Evolutionary conservation across 306 rosid species (phyloP), one percentile per base, ranked within the genome.

Genomic region (Lathyrus sativus): DNA sequence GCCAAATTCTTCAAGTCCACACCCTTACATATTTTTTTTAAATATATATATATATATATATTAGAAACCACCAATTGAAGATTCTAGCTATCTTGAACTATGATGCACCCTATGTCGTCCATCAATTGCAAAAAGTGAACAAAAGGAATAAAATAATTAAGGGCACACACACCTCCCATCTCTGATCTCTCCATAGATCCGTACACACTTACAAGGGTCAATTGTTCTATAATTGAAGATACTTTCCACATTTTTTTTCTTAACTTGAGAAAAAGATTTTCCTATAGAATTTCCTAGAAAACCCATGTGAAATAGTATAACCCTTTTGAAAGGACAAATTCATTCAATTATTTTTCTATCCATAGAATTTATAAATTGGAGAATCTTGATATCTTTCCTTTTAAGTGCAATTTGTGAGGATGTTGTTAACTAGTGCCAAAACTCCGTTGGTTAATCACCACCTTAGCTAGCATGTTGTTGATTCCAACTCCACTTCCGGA

Each of bases 51-150:
- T n/a, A n/a, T n/a, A 59, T 9, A 66, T 11, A 61, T 14, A 66
- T 11, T 67, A 46, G 72, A 81, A 74, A 83, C 93, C 93, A 79
- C 54, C 71, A 67, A 48, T 62, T 74, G 13, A 56, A 63, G 83
- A 82, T 87, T 83, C 81, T 74, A 18, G 54, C 75, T 68, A 78
- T 70, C 74, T 59, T 39, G 76, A 77, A 68, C 74, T 59, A 65
- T 71, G 79, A 74, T 68, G 75, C 76, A 77, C 84, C 77, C 72
- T 82, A 64, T 75, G 77, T 68, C 77, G 73, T 69, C 84, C 78
- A 80, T 77, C 86, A 73, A 72, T 65, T 68, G 37, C 17, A 43
- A 71, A 79, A 76, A 62, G 78, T 54, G 80, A 31, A 37, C 70
- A 73, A 66, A 74, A 49, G 77, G 72, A 79, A 71, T 69, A 72